Evolutionary conservation across 345 rosid genomes (phyloP), one percentile per base, ranked within the genome.

Genomic region (Brassica nigra): DNA sequence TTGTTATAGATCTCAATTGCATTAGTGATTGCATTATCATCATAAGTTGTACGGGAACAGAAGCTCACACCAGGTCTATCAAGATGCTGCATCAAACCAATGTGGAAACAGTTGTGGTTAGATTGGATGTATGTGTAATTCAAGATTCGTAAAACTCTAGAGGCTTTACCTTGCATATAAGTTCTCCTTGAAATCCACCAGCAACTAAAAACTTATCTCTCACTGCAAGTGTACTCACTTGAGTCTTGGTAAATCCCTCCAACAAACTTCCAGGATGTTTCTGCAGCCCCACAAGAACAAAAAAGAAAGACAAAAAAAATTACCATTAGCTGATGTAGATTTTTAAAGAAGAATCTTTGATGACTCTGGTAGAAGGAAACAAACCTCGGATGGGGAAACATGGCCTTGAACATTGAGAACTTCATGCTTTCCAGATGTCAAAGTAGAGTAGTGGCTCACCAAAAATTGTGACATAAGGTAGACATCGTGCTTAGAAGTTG

Each of bases 11-110:
- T 91, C 86, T 95, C 99, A 75, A 95, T 86, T 3, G 99, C 99
- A 80, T 93, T 95, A 49, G 98, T 92, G 78, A 95, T 93, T 23
- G 98, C 99, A 84, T 95, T 91, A 68, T 95, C 99, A 80, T 95
- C 98, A 84, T 89, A 86, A 65, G 99, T 92, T 76, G 97, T 87
- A 85, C 97, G 87, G 66, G 89, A 87, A 84, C 98, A 92, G 85
- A 87, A 94, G 86, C 92, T 90, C 62, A 92, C 85, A 79, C 98
- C 99, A 36, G 89, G 93, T 76, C 97, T 86, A 86, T 91, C 98
- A 66, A 92, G 81, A 83, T 85, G 86, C 98, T 95, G 88, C 73
- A 76, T 10, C 61, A 55, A 6, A 67, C 28, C 39, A 80, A 62
- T 62, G 71, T 2, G 39, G 68, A 70, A 70, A 33, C 29, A 76